Evolutionary conservation across 495 filamentous ascomycete genomes (phyloP).

Genomic region (Terfezia claveryi): DNA sequence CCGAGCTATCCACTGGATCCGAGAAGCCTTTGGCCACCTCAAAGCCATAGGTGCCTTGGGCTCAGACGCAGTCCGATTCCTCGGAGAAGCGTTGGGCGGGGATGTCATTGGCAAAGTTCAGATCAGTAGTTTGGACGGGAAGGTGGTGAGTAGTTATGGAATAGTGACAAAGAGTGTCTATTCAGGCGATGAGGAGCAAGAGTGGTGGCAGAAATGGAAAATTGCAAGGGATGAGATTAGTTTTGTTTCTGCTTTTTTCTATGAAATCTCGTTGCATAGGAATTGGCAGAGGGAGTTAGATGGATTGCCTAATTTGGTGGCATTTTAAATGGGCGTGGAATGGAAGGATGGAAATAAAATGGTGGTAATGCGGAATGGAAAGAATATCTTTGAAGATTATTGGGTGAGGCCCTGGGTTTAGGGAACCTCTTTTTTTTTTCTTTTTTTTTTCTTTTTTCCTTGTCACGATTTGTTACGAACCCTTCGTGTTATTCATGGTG

Average conservation of each 20-base stretch:
- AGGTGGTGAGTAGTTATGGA: conserved; percentile 44
- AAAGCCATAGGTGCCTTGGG: conserved; percentile 70
- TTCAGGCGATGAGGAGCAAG: conserved; percentile 18
- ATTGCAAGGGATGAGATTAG: conserved; percentile 34
- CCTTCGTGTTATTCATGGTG: too few relatives aligned
- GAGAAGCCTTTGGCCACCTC: conserved; percentile 71
- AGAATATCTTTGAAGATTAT: too few relatives aligned
- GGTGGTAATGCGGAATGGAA: too few relatives aligned
- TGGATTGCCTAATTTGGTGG: conserved; percentile 13
- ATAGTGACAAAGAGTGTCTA: conserved; percentile 41
- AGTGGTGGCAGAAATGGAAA: conserved; percentile 30
- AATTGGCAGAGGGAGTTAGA: conserved; percentile 17
- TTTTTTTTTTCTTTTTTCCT: too few relatives aligned
- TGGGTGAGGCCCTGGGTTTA: too few relatives aligned
- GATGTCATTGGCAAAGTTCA: conserved; percentile 13
- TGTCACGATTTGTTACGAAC: too few relatives aligned
- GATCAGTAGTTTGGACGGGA: neutral
- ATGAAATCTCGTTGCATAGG: conserved; percentile 16
- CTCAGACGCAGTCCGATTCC: conserved; percentile 13
- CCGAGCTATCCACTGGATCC: conserved; percentile 59
- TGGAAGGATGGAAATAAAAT: too few relatives aligned
- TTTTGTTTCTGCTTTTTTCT: conserved; percentile 10
- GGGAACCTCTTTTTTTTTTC: too few relatives aligned
- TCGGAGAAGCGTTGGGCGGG: conserved; percentile 11
- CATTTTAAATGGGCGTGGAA: conserved; percentile 9